Evolutionary conservation across 306 rosid species (phyloP), one percentile per base, ranked within the genome.

Genomic region (Senna siamea): DNA sequence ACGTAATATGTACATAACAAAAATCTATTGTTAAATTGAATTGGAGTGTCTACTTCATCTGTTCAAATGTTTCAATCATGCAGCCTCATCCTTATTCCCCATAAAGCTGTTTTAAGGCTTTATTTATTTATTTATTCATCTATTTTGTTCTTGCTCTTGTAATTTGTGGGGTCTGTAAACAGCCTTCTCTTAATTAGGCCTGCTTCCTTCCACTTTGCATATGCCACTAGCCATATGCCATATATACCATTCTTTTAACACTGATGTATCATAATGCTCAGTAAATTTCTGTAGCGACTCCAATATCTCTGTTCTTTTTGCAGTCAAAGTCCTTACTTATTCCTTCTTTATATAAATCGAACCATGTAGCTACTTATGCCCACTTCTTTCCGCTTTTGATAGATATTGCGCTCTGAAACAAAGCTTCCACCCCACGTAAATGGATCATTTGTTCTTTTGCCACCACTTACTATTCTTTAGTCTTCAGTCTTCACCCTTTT

Each of bases 181-280:
- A 82, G 80, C 82, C 84, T 81, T 85, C 85, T 76, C 84, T 30
- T 30, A 7, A 4, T 4, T 80, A 65, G 79, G 82, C 85, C 78
- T 74, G 79, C 86, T 85, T 89, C 89, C 87, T 86, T 87, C 93
- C 91, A 84, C 92, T 87, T 87, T 89, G 93, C 82, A 86, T 81
- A 10, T 4, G 6, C 6, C 8, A 37, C n/a, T n/a, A n/a, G n/a
- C n/a, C n/a, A n/a, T n/a, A n/a, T 2, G 2, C 2, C 5, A 32
- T 32, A 32, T 41, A 77, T 82, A 75, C 85, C 83, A 76, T 81
- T 66, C 71, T 70, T 73, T 74, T 60, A 66, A 51, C 80, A 79
- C 79, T 3, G 11, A 10, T 7, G 70, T 60, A 79, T 74, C 65
- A 75, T 80, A 72, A 48, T 40, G 47, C 46, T 72, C 67, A 80